Percentiles rank a stretch among this genome's conserved stretches.
These are phyloP conservation scores for Suillus clintonianus DNA, from an alignment of 768 basidiomycete genomes.

Conservation along the genomic window DNA sequence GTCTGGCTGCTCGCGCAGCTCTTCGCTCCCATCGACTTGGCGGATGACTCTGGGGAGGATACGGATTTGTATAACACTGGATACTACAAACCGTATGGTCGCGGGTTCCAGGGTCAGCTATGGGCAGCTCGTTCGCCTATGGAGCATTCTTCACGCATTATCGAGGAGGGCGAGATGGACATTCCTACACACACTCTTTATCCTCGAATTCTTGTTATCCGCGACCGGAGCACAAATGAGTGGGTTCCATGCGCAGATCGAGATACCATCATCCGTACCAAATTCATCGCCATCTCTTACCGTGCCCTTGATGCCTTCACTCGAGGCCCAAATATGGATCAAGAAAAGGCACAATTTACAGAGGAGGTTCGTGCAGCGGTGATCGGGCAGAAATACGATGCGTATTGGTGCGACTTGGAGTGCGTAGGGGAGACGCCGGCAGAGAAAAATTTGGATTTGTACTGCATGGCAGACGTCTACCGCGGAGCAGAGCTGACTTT, in stretches of 20 bases:
- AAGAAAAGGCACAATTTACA: constrained; percentile 10
- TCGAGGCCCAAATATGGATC: constrained; percentile 4
- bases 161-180: constrained; percentile 8
- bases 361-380: constrained; percentile 8
- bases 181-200: constrained; percentile 12
- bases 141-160: constrained; percentile 13
- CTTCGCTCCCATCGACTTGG: neutral
- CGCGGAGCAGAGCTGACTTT: constrained; percentile 14
- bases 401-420: constrained; percentile 23
- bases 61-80: constrained; percentile 4
- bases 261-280: constrained; percentile 6
- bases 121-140: constrained; percentile 23
- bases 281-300: constrained; percentile 19
- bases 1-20: neutral
- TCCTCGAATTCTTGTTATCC: constrained; percentile 14
- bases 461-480: constrained; percentile 21
- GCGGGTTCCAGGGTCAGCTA: constrained; percentile 16
- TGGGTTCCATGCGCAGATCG: constrained; percentile 10
- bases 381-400: constrained; percentile 5
- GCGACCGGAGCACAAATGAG: neutral
- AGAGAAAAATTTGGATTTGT: constrained; percentile 18
- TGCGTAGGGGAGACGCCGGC: constrained; percentile 13
- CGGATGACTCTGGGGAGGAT: neutral
- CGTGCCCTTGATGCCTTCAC: constrained; percentile 11
- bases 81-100: constrained; percentile 5